Evolutionary conservation across 768 basidiomycete genomes (phyloP).

Genomic region (Leucocoprinus leucothites): DNA sequence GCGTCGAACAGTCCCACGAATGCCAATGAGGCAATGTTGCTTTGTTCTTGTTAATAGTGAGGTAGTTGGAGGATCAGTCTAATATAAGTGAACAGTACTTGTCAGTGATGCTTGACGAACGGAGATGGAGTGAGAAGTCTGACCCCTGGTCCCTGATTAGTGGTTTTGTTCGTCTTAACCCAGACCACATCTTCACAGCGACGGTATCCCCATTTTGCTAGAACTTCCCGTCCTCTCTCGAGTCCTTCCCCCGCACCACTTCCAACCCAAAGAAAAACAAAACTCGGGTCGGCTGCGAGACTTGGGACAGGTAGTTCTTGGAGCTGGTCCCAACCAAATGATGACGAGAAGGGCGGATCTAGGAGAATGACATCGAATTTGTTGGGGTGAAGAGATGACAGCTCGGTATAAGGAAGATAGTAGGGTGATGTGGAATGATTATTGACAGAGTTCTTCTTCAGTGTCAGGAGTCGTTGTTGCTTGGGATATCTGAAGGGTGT

Average conservation of each 20-base stretch:
- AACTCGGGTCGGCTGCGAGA: conserved; percentile 88
- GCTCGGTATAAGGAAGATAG: conserved; percentile 61
- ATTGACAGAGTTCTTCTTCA: conserved; percentile 80
- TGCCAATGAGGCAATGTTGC: conserved; percentile 96
- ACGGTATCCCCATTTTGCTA: conserved; percentile 93
- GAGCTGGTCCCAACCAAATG: conserved; percentile 83
- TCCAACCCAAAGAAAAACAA: conserved; percentile 96
- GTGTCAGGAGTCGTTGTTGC: conserved; percentile 75
- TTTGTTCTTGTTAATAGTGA: conserved; percentile 87
- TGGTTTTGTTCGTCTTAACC: conserved; percentile 86
- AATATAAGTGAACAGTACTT: conserved; percentile 14
- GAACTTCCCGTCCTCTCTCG: conserved; percentile 85
- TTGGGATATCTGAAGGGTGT: conserved; percentile 77
- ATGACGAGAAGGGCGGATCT: conserved; percentile 85
- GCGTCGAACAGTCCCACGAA: conserved; percentile 92
- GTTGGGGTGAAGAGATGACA: conserved; percentile 52
- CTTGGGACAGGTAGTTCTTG: conserved; percentile 78
- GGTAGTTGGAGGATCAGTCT: conserved; percentile 86
- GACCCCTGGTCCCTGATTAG: conserved; percentile 74
- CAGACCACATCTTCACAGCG: conserved; percentile 98
- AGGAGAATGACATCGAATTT: conserved; percentile 93
- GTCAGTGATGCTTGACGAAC: conserved; percentile 1
- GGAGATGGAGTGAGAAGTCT: conserved; percentile 22
- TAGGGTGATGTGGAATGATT: conserved; percentile 67
- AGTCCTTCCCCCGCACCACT: conserved; percentile 86